These are phyloP conservation scores for Penicillium italicum DNA, from an alignment of 2,329 filamentous ascomycete species.

Conservation along the genomic window DNA sequence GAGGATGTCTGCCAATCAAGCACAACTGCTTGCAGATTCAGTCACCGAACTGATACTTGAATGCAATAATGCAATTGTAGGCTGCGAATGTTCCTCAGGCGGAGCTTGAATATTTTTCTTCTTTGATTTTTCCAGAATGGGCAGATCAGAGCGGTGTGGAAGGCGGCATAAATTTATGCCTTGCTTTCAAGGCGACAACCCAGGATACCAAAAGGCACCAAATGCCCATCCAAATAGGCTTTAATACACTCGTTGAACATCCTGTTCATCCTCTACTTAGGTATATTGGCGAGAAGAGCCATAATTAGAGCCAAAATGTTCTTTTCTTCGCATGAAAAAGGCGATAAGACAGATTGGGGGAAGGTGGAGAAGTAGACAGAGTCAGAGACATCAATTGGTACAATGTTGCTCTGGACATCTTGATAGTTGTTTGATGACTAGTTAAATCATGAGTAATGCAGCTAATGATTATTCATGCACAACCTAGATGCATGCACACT, in stretches of 20 bases:
- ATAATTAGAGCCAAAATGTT: not conserved
- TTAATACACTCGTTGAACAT: not conserved
- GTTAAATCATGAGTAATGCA: not conserved
- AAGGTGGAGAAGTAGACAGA: not conserved
- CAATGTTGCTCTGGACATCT: too few relatives aligned
- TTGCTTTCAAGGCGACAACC: not conserved
- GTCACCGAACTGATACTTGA: not conserved
- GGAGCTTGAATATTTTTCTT: conserved; percentile 35
- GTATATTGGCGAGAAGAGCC: not conserved
- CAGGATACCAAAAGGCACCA: too few relatives aligned
- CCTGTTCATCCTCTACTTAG: not conserved
- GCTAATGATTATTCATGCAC: not conserved
- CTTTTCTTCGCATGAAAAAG: not conserved
- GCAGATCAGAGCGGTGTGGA: conserved; percentile 31
- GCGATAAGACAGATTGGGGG: not conserved
- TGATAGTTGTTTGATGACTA: too few relatives aligned
- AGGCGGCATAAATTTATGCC: conserved; percentile 20
- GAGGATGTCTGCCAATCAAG: not conserved
- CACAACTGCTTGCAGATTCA: not conserved
- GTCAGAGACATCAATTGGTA: not conserved
- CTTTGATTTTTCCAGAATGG: conserved; percentile 24
- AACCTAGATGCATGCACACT: not conserved
- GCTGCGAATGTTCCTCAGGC: conserved; percentile 13
- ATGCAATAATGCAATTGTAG: conserved; percentile 3
- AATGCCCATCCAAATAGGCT: too few relatives aligned